These are phyloP conservation scores for Barnettozyma sucrosica DNA, from an alignment of 805 yeast genomes.

Conservation along the genomic window DNA sequence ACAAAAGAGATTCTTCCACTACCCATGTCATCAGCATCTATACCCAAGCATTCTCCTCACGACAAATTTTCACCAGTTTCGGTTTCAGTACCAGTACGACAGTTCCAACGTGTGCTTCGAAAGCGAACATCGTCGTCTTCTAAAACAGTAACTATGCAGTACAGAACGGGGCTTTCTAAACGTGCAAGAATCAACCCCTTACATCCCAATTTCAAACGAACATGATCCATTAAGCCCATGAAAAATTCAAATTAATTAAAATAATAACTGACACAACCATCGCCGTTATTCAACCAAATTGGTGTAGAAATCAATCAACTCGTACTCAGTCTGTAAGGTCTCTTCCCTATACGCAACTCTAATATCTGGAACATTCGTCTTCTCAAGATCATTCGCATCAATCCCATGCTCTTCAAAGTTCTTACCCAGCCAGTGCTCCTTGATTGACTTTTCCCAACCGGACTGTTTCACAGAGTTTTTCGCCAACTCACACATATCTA, in stretches of 20 bases:
- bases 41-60: not conserved
- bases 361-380: constrained; percentile 90
- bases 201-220: not conserved
- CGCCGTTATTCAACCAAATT: not conserved
- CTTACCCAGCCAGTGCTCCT: constrained; percentile 89
- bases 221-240: not conserved
- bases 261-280: not conserved
- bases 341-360: constrained; percentile 81
- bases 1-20: not conserved
- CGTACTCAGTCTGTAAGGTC: constrained; percentile 66
- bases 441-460: constrained; percentile 85
- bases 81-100: not conserved
- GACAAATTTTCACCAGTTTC: not conserved
- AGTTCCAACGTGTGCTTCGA: not conserved
- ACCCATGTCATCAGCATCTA: not conserved
- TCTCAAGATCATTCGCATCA: constrained; percentile 85
- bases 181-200: not conserved
- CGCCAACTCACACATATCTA: constrained; percentile 97
- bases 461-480: constrained; percentile 87
- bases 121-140: not conserved
- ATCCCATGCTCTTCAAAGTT: constrained; percentile 52
- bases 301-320: constrained; percentile 58
- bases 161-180: not conserved
- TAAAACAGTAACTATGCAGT: not conserved
- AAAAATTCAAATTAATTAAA: not conserved